These are phyloP conservation scores for Eimeria acervulina DNA, from an alignment of 169 alveolate genomes.

Conservation along the genomic window DNA sequence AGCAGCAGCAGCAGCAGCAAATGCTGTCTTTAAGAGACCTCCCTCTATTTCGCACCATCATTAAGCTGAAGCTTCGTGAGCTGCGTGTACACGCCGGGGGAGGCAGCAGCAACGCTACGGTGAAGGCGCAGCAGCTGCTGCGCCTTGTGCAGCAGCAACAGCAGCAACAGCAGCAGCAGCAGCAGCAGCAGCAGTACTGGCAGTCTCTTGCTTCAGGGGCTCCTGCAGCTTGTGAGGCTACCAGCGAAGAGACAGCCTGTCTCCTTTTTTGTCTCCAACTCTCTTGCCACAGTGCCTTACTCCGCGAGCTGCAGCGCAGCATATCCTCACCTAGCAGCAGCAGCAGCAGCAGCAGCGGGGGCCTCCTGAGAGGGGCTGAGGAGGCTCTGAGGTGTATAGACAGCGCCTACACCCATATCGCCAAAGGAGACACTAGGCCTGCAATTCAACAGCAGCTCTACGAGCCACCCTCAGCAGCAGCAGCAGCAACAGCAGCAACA, in stretches of 20 bases:
- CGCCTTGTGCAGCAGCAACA: not conserved
- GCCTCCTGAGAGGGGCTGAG: not conserved
- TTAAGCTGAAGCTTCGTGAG: constrained; percentile 20
- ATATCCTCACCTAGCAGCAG: too few relatives aligned
- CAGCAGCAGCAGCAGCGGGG: constrained; percentile 31
- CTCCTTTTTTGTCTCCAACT: not conserved
- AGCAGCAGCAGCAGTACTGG: not conserved
- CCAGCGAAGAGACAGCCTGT: not conserved
- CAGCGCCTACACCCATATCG: not conserved
- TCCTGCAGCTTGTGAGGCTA: not conserved
- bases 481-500: constrained; percentile 15
- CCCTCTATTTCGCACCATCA: constrained; percentile 9
- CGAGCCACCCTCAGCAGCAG: not conserved
- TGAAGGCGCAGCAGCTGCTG: not conserved
- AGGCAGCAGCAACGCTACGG: not conserved
- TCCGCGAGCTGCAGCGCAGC: not conserved
- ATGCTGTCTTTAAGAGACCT: not conserved
- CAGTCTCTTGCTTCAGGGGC: not conserved
- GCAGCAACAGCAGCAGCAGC: constrained; percentile 21
- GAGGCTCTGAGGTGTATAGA: constrained; percentile 29
- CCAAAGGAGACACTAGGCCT: not conserved
- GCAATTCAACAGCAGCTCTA: not conserved
- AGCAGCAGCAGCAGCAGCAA: constrained; percentile 14
- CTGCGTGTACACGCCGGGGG: not conserved
- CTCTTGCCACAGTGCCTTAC: not conserved